Evolutionary conservation across 345 rosid genomes (phyloP).

Genomic region (Salix viminalis): DNA sequence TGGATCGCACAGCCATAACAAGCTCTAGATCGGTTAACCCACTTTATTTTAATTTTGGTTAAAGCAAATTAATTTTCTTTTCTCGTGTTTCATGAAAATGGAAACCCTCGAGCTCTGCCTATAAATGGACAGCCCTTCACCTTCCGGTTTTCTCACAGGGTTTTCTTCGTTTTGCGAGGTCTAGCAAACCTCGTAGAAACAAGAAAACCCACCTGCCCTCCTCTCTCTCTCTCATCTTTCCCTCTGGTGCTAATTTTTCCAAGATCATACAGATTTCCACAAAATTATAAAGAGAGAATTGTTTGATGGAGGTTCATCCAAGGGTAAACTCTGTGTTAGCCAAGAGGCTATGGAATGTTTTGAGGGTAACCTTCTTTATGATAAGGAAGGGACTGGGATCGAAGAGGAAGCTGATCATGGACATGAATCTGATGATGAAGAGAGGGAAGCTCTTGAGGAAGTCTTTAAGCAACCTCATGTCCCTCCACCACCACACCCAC

Average conservation of each 20-base stretch:
- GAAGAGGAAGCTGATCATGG: slow-evolving; percentile 55
- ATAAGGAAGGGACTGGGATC: slow-evolving; percentile 42
- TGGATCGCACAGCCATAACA: too few species aligned
- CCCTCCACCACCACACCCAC: slow-evolving; percentile 27
- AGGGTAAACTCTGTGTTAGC: slow-evolving; percentile 29
- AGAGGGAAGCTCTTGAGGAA: slow-evolving; percentile 47
- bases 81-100: too few species aligned
- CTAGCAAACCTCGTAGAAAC: slow-evolving; percentile 41
- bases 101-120: neutral
- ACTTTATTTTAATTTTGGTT: too few species aligned
- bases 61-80: too few species aligned
- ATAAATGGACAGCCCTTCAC: slow-evolving; percentile 21
- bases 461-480: slow-evolving; percentile 37
- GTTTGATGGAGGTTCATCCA: slow-evolving; percentile 28
- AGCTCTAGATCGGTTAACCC: neutral
- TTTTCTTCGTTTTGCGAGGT: slow-evolving; percentile 50
- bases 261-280: too few species aligned
- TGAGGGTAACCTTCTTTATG: slow-evolving; percentile 46
- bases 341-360: slow-evolving; percentile 49
- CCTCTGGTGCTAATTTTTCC: too few species aligned
- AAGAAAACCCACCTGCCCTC: slow-evolving; percentile 24
- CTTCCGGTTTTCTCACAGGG: slow-evolving; percentile 18
- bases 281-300: too few species aligned
- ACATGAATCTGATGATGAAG: slow-evolving; percentile 52
- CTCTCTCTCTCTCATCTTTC: neutral